Evolutionary conservation across 2,329 filamentous ascomycete genomes (phyloP).

Genomic region (Apiospora phragmitis): DNA sequence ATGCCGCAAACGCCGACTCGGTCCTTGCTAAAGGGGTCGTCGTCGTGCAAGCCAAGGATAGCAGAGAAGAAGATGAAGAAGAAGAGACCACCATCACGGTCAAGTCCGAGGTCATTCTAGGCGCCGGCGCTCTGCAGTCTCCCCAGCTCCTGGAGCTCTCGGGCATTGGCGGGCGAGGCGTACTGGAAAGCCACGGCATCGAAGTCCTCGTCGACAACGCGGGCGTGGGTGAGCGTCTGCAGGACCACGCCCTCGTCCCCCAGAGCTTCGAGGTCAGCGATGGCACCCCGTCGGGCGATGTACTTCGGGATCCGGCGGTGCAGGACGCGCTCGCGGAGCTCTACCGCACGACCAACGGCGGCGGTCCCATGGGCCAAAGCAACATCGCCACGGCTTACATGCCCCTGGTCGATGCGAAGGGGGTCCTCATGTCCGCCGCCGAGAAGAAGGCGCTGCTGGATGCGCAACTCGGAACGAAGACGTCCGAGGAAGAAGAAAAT

Average conservation of each 20-base stretch:
- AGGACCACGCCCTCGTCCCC: slow-evolving; percentile 43
- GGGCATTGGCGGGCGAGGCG: slow-evolving; percentile 37
- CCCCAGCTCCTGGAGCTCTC: slow-evolving; percentile 37
- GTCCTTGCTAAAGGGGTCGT: slow-evolving; percentile 37
- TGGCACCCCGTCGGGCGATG: slow-evolving; percentile 37
- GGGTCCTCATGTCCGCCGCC: slow-evolving; percentile 23
- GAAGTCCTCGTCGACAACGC: slow-evolving; percentile 42
- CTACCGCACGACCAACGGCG: slow-evolving; percentile 37
- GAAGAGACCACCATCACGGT: slow-evolving; percentile 16
- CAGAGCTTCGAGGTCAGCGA: slow-evolving; percentile 43
- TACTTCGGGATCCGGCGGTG: slow-evolving; percentile 35
- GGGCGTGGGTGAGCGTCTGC: slow-evolving; percentile 46
- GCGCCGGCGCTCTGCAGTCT: slow-evolving; percentile 40
- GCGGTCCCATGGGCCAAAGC: slow-evolving; percentile 38
- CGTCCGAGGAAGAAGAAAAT: slow-evolving; percentile 14
- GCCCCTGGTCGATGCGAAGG: slow-evolving; percentile 29
- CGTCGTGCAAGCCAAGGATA: slow-evolving; percentile 16
- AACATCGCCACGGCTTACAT: slow-evolving; percentile 39
- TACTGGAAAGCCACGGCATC: slow-evolving; percentile 37
- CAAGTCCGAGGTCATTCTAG: slow-evolving; percentile 40
- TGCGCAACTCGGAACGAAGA: slow-evolving; percentile 20
- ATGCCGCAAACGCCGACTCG: slow-evolving; percentile 22
- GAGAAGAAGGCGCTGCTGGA: slow-evolving; percentile 30
- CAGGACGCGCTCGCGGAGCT: slow-evolving; percentile 34
- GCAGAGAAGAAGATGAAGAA: slow-evolving; percentile 17